Evolutionary conservation across 2,329 filamentous ascomycete genomes (phyloP).

Genomic region (Penicillium occitanis): DNA sequence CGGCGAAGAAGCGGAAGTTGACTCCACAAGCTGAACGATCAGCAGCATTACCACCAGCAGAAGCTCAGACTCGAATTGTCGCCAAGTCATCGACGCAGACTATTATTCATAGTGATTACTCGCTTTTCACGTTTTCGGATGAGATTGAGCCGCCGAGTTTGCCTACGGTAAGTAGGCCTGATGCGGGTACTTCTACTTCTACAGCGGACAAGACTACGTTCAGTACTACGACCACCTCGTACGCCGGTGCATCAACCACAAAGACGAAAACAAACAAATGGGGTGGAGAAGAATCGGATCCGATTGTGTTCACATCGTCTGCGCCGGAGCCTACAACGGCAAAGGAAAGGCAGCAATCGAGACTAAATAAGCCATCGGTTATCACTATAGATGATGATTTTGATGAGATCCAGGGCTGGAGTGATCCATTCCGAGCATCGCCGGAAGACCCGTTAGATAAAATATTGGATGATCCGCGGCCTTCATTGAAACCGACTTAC

Average conservation of each 20-base stretch:
- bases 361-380: conserved; percentile 15
- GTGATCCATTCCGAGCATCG: conserved; percentile 31
- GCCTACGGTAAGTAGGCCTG: background rate
- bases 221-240: conserved; percentile 6
- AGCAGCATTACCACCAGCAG: background rate
- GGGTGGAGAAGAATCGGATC: conserved; percentile 37
- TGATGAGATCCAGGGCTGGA: conserved; percentile 39
- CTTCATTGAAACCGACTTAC: conserved; percentile 28
- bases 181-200: background rate
- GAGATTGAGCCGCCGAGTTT: conserved; percentile 16
- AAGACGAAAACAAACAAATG: conserved; percentile 21
- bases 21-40: conserved; percentile 4
- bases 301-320: conserved; percentile 47
- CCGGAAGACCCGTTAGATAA: conserved; percentile 29
- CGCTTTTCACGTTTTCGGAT: conserved; percentile 21
- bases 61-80: background rate
- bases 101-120: conserved; percentile 11
- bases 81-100: background rate
- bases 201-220: background rate
- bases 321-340: conserved; percentile 29
- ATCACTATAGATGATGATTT: conserved; percentile 41
- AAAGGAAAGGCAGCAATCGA: conserved; percentile 1
- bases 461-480: conserved; percentile 26
- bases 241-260: background rate
- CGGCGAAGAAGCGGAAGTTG: conserved; percentile 17